phyloP scores from a whole-genome alignment of 805 yeast species.

The Barnettozyma pratensis region DNA sequence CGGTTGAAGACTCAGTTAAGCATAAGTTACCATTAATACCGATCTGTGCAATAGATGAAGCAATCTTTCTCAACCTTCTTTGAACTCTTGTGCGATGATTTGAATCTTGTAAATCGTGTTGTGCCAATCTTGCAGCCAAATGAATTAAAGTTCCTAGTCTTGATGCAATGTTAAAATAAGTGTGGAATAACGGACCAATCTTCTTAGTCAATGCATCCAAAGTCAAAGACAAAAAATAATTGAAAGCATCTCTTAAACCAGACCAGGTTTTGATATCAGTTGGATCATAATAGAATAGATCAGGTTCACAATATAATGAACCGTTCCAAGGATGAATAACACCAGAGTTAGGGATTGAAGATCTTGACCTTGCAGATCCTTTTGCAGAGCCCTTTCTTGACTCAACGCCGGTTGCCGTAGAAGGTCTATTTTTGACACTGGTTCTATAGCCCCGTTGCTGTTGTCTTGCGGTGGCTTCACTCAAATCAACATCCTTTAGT shows the following conservation, averaged over 20 bases:
- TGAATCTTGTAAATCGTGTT: slow-evolving; percentile 43
- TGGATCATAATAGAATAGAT: slow-evolving; percentile 52
- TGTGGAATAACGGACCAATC: slow-evolving; percentile 46
- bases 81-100: slow-evolving; percentile 43
- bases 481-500: slow-evolving; percentile 20
- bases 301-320: slow-evolving; percentile 28
- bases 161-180: slow-evolving; percentile 49
- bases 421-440: slow-evolving; percentile 14
- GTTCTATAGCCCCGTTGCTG: slow-evolving; percentile 5
- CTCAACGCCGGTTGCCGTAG: slow-evolving; percentile 11
- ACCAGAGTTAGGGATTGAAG: slow-evolving; percentile 11
- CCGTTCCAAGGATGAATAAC: slow-evolving; percentile 25
- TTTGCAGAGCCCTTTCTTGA: slow-evolving; percentile 10
- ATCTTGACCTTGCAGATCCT: slow-evolving; percentile 13
- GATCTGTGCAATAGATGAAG: slow-evolving; percentile 53
- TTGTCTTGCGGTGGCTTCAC: slow-evolving; percentile 14
- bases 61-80: slow-evolving; percentile 45
- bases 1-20: slow-evolving; percentile 26
- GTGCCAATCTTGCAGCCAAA: slow-evolving; percentile 48
- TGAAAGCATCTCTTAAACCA: slow-evolving; percentile 42
- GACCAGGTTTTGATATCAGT: slow-evolving; percentile 60
- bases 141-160: slow-evolving; percentile 49
- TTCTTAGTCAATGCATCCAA: slow-evolving; percentile 46
- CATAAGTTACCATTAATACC: slow-evolving; percentile 63
- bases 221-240: slow-evolving; percentile 42